Evolutionary conservation across 2,329 filamentous ascomycete genomes (phyloP).

Genomic region (Colletotrichum spinosum): DNA sequence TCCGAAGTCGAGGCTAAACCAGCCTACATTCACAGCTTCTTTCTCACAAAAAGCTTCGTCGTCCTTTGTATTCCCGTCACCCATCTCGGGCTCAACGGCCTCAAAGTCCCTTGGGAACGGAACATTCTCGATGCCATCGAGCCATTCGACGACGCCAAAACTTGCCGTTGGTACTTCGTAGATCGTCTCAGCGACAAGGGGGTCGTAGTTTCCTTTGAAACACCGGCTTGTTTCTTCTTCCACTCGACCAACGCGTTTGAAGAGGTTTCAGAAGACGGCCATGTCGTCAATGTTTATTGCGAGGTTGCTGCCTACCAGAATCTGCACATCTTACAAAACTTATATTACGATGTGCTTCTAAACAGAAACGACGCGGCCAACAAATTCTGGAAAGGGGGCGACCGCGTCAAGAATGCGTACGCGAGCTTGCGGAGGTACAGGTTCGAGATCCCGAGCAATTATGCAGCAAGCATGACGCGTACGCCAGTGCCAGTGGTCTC

Average conservation of each 20-base stretch:
- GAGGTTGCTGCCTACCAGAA: slow-evolving; percentile 75
- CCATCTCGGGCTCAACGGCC: slow-evolving; percentile 67
- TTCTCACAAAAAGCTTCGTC: slow-evolving; percentile 77
- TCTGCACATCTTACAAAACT: slow-evolving; percentile 71
- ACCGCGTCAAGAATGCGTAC: slow-evolving; percentile 49
- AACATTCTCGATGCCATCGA: slow-evolving; percentile 78
- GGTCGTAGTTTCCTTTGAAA: slow-evolving; percentile 76
- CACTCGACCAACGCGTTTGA: slow-evolving; percentile 85
- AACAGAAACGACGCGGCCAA: slow-evolving; percentile 60
- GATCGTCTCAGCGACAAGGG: slow-evolving; percentile 73
- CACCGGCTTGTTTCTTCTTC: slow-evolving; percentile 80
- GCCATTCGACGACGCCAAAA: slow-evolving; percentile 67
- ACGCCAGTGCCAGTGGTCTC: neutral
- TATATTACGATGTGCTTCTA: slow-evolving; percentile 78
- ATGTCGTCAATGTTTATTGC: slow-evolving; percentile 66
- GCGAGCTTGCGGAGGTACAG: slow-evolving; percentile 57
- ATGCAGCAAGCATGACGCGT: slow-evolving; percentile 34
- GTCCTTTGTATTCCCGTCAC: slow-evolving; percentile 79
- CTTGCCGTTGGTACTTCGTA: slow-evolving; percentile 79
- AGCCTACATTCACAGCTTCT: slow-evolving; percentile 87
- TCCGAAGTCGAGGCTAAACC: slow-evolving; percentile 55
- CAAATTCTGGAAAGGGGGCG: slow-evolving; percentile 56
- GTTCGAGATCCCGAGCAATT: slow-evolving; percentile 49
- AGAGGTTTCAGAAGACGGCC: slow-evolving; percentile 54
- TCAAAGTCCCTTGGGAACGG: slow-evolving; percentile 71